These are phyloP conservation scores for Rhodotorula kratochvilovae DNA, from an alignment of 768 basidiomycete genomes.

Conservation along the genomic window DNA sequence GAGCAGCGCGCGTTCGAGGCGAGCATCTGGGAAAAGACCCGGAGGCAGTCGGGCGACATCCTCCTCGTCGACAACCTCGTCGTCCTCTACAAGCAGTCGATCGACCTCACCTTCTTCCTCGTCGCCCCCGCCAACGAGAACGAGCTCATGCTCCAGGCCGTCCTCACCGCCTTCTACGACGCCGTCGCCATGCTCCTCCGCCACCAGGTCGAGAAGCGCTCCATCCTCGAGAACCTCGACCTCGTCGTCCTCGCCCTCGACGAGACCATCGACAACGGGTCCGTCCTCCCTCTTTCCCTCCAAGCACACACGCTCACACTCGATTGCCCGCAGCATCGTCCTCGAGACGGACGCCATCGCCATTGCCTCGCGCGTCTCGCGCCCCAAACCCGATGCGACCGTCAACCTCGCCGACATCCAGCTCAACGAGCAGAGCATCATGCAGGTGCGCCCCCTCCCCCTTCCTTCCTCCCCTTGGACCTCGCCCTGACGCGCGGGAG, in stretches of 20 bases:
- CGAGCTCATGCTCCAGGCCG: slow-evolving; percentile 89
- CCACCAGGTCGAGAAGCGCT: slow-evolving; percentile 90
- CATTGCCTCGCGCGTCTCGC: slow-evolving; percentile 89
- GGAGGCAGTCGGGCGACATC: slow-evolving; percentile 86
- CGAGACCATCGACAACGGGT: slow-evolving; percentile 88
- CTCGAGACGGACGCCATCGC: slow-evolving; percentile 92
- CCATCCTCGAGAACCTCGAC: slow-evolving; percentile 89
- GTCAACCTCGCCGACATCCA: slow-evolving; percentile 76
- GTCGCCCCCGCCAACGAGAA: slow-evolving; percentile 83
- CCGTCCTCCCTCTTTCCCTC: slow-evolving; percentile 45
- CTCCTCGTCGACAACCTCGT: slow-evolving; percentile 84
- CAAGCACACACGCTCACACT: not conserved
- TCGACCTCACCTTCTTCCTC: slow-evolving; percentile 93
- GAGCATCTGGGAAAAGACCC: slow-evolving; percentile 89
- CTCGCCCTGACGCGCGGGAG: not conserved
- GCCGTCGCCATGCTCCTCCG: slow-evolving; percentile 78
- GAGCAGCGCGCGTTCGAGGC: slow-evolving; percentile 96
- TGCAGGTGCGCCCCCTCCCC: slow-evolving; percentile 23
- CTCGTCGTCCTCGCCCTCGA: slow-evolving; percentile 85
- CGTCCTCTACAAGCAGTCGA: slow-evolving; percentile 88
- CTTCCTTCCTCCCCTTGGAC: not conserved
- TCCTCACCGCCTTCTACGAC: slow-evolving; percentile 77
- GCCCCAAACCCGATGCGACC: slow-evolving; percentile 71
- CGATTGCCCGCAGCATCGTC: slow-evolving; percentile 68
- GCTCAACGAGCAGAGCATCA: slow-evolving; percentile 79